Percentiles rank a stretch among this genome's conserved stretches.
These are phyloP conservation scores for Gentiana dahurica DNA, from an alignment of 257 asterid genomes.

Conservation along the genomic window DNA sequence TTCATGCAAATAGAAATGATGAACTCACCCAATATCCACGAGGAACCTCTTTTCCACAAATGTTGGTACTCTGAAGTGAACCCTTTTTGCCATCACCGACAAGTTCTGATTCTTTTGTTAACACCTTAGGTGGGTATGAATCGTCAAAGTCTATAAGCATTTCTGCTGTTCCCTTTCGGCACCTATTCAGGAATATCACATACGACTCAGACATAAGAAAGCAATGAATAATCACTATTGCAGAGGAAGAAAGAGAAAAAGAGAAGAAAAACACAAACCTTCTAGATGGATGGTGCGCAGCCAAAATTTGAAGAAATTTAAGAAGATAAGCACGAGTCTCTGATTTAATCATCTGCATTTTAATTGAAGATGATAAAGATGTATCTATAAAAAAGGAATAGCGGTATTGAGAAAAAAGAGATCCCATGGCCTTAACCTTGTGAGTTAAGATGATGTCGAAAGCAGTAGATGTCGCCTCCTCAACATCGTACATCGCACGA, in stretches of 20 bases:
- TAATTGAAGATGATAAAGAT: neutral
- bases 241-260: neutral
- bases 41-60: slow-evolving; percentile 90
- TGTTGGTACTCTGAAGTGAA: slow-evolving; percentile 36
- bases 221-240: slow-evolving; percentile 1
- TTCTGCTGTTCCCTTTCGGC: slow-evolving; percentile 94
- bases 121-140: slow-evolving; percentile 25
- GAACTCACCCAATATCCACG: slow-evolving; percentile 93
- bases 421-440: slow-evolving; percentile 37
- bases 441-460: slow-evolving; percentile 59
- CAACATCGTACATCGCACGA: slow-evolving; percentile 79
- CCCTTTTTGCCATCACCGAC: slow-evolving; percentile 31
- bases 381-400: neutral
- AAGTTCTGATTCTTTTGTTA: slow-evolving; percentile 23
- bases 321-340: slow-evolving; percentile 56
- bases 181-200: slow-evolving; percentile 34
- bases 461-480: slow-evolving; percentile 84
- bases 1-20: neutral
- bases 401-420: neutral
- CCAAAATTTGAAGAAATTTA: slow-evolving; percentile 81
- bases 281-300: slow-evolving; percentile 91
- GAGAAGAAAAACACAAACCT: slow-evolving; percentile 30
- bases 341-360: slow-evolving; percentile 68
- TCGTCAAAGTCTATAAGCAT: slow-evolving; percentile 78
- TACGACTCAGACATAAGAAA: slow-evolving; percentile 11